Percentiles rank a stretch among this genome's conserved stretches.
Evolutionary conservation across 768 basidiomycete genomes (phyloP).

Genomic region (Kwoniella europaea): DNA sequence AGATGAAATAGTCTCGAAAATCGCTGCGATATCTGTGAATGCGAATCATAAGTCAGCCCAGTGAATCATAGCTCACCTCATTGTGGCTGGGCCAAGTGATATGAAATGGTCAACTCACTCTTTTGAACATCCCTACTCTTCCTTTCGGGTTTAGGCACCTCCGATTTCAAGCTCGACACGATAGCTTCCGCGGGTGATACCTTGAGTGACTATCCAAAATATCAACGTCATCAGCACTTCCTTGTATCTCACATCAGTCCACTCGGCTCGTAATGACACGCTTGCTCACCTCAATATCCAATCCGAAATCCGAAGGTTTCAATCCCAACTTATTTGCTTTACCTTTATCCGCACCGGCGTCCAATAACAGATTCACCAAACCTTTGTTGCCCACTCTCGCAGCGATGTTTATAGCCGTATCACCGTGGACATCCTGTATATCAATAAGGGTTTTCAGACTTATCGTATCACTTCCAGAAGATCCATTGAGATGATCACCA

Average conservation of each 20-base stretch:
- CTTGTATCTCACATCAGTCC: conserved; percentile 5
- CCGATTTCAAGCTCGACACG: conserved; percentile 73
- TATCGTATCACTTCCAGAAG: neutral
- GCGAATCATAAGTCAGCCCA: neutral
- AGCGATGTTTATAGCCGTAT: conserved; percentile 93
- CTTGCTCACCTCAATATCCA: conserved; percentile 80
- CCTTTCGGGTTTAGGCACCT: conserved; percentile 76
- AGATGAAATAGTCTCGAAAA: conserved; percentile 76
- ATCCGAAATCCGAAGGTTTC: conserved; percentile 90
- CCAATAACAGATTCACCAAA: conserved; percentile 81
- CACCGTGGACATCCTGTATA: conserved; percentile 91
- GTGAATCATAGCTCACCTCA: too few relatives aligned
- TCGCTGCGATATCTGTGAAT: conserved; percentile 75
- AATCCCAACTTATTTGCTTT: conserved; percentile 91
- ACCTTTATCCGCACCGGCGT: conserved; percentile 88
- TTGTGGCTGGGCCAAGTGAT: neutral
- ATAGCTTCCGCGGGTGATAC: conserved; percentile 69
- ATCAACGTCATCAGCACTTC: too few relatives aligned
- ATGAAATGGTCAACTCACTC: conserved; percentile 22
- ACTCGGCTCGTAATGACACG: neutral
- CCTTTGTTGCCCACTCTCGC: conserved; percentile 89
- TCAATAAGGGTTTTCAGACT: conserved; percentile 70
- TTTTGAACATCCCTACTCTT: conserved; percentile 72
- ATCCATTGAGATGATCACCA: neutral
- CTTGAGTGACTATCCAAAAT: conserved; percentile 34